Percentiles rank a stretch among this genome's conserved stretches.
phyloP scores from a whole-genome alignment of 2,329 filamentous ascomycete species.

The Didymella lethalis region DNA sequence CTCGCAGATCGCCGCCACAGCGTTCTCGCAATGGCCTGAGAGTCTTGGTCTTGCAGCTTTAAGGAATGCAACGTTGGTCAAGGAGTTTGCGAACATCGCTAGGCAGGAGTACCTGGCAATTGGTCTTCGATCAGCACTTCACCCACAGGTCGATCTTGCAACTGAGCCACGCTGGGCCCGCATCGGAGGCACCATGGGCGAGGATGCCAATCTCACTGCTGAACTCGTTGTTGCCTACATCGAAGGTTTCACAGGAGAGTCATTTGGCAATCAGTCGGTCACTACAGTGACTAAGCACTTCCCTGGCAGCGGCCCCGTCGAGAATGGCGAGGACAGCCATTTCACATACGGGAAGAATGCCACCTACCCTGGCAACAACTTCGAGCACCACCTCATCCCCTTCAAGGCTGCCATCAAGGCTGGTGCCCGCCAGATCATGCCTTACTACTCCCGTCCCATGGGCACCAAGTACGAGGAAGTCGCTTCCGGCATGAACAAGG shows the following conservation, averaged over 20 bases:
- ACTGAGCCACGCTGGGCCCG: slow-evolving; percentile 63
- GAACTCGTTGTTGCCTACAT: slow-evolving; percentile 55
- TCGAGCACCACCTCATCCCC: slow-evolving; percentile 60
- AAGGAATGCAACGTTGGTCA: slow-evolving; percentile 54
- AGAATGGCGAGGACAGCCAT: slow-evolving; percentile 62
- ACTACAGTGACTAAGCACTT: slow-evolving; percentile 64
- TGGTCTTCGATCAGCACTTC: slow-evolving; percentile 57
- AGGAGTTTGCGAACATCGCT: slow-evolving; percentile 59
- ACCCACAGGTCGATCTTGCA: slow-evolving; percentile 61
- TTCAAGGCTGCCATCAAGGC: slow-evolving; percentile 61
- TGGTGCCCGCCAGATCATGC: slow-evolving; percentile 62
- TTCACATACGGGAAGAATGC: slow-evolving; percentile 62
- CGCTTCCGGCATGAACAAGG: slow-evolving; percentile 62
- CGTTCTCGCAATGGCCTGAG: slow-evolving; percentile 62
- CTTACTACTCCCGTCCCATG: slow-evolving; percentile 60
- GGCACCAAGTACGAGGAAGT: slow-evolving; percentile 58
- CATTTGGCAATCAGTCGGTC: slow-evolving; percentile 56
- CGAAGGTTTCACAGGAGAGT: slow-evolving; percentile 57
- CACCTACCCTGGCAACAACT: slow-evolving; percentile 60
- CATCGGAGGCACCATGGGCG: slow-evolving; percentile 57
- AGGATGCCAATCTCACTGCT: slow-evolving; percentile 56
- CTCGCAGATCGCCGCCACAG: slow-evolving; percentile 54
- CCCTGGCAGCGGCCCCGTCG: slow-evolving; percentile 59
- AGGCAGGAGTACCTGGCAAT: slow-evolving; percentile 57
- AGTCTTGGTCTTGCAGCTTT: slow-evolving; percentile 61